A percentile compares a stretch with the other conserved stretches of the same genome.
These are phyloP conservation scores for Trichoderma sp. DNA, from an alignment of 2,329 filamentous ascomycete genomes.

Conservation along the genomic window DNA sequence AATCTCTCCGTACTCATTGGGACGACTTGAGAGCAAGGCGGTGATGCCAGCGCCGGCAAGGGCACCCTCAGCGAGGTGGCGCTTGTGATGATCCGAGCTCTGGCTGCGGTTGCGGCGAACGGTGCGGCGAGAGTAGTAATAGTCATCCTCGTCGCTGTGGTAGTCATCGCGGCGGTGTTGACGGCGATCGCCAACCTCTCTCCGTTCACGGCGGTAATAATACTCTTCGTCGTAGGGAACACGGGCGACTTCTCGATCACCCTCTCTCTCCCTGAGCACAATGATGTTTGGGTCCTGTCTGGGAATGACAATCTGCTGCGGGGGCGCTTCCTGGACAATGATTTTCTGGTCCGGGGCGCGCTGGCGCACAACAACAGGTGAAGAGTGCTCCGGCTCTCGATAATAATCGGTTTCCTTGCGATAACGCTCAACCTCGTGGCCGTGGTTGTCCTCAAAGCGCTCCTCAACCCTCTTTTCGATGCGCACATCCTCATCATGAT, in stretches of 20 bases:
- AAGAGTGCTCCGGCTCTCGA: slow-evolving; percentile 48
- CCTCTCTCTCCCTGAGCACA: slow-evolving; percentile 44
- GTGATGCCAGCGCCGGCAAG: slow-evolving; percentile 61
- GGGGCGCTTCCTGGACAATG: slow-evolving; percentile 58
- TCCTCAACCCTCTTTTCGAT: slow-evolving; percentile 55
- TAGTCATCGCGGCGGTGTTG: slow-evolving; percentile 43
- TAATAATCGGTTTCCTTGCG: slow-evolving; percentile 64
- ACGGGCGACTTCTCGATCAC: slow-evolving; percentile 36
- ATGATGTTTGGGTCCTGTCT: slow-evolving; percentile 46
- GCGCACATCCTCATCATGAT: slow-evolving; percentile 51
- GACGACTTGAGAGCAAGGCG: slow-evolving; percentile 57
- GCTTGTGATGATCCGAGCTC: slow-evolving; percentile 49
- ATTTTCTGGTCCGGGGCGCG: slow-evolving; percentile 58
- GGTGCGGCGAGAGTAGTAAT: slow-evolving; percentile 46
- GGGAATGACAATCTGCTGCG: slow-evolving; percentile 51
- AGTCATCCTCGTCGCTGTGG: slow-evolving; percentile 47
- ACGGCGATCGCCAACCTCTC: slow-evolving; percentile 41
- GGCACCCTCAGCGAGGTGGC: slow-evolving; percentile 62
- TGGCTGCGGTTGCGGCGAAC: slow-evolving; percentile 51
- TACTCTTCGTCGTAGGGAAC: slow-evolving; percentile 47
- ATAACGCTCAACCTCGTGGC: slow-evolving; percentile 56
- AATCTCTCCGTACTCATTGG: slow-evolving; percentile 50
- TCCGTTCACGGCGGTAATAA: slow-evolving; percentile 49
- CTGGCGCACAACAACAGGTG: slow-evolving; percentile 57
- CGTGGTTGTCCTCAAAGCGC: slow-evolving; percentile 44